Evolutionary conservation across 257 asterid genomes (phyloP), one percentile per base, ranked within the genome.

Genomic region (Penstemon newberryi): DNA sequence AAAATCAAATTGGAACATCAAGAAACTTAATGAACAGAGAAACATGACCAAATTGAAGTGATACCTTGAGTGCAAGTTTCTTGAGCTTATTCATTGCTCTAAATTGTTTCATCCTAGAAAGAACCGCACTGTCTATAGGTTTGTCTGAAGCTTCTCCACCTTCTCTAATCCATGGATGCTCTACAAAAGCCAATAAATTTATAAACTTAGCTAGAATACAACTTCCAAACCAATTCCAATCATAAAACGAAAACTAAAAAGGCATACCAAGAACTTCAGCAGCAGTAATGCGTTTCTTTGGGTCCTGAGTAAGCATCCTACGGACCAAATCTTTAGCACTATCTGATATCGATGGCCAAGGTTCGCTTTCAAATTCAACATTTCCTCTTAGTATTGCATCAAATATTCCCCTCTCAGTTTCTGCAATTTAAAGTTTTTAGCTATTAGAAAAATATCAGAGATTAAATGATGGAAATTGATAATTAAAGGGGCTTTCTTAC

Each of bases 261-360:
- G 8, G 9, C 56, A 38, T 63, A 63, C 68, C 52, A 6, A 63
- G 46, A 13, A 63, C 68, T 63, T 63, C 56, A 33, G 52, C 56
- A 45, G 68, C 68, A 8, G 56, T 63, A 3, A 63, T 45, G 3
- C 68, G 68, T 39, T 63, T 15, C 40, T 38, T 45, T 25, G 68
- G 57, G 19, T 39, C 45, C 55, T 9, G 39, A 51, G 56, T 61
- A 70, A 67, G 46, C 84, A 80, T 80, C 77, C 70, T 67, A 52
- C 77, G 65, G 39, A 80, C 70, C 40, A 80, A 78, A 56, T 77
- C 82, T 60, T 80, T 80, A 49, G 80, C 85, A 70, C 82, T 77
- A 18, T 77, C 79, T 11, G 85, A 80, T 66, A 80, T 80, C 65
- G 73, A 18, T 13, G 81, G 84, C 84, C 84, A 80, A 51, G 84